Evolutionary conservation across 2,329 filamentous ascomycete species (phyloP).

Genomic region (Elsinoe batatas): DNA sequence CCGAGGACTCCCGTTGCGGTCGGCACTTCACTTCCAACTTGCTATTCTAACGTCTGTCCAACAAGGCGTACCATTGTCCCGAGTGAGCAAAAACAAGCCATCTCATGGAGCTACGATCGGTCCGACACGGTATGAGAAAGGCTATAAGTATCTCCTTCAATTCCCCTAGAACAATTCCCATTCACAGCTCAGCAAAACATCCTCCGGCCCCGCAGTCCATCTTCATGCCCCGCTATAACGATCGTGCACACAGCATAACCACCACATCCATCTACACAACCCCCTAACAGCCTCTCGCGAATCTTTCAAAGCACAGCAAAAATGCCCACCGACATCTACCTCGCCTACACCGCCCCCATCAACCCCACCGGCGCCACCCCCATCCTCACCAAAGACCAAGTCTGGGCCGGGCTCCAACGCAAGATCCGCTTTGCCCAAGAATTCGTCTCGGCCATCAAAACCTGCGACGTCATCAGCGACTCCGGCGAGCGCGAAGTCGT

Average conservation of each 20-base stretch:
- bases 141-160: conserved; percentile 1
- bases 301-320: not conserved
- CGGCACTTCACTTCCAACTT: not conserved
- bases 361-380: conserved; percentile 33
- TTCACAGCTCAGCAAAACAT: not conserved
- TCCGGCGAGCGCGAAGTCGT: conserved; percentile 39
- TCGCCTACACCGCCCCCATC: conserved; percentile 35
- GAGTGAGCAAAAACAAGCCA: not conserved
- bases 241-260: not conserved
- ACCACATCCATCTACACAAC: not conserved
- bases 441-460: conserved; percentile 36
- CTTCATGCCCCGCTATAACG: not conserved
- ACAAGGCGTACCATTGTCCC: not conserved
- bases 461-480: conserved; percentile 31
- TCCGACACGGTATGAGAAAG: not conserved
- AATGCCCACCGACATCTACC: conserved; percentile 24
- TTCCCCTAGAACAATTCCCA: not conserved
- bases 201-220: conserved; percentile 7
- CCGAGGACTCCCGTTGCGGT: not conserved
- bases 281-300: not conserved
- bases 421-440: conserved; percentile 38
- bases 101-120: no score
- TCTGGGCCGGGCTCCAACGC: conserved; percentile 38
- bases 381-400: conserved; percentile 28
- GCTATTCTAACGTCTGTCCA: no score